Evolutionary conservation across 495 filamentous ascomycete species (phyloP), one percentile per base, ranked within the genome.

Genomic region (Xylaria sp.): DNA sequence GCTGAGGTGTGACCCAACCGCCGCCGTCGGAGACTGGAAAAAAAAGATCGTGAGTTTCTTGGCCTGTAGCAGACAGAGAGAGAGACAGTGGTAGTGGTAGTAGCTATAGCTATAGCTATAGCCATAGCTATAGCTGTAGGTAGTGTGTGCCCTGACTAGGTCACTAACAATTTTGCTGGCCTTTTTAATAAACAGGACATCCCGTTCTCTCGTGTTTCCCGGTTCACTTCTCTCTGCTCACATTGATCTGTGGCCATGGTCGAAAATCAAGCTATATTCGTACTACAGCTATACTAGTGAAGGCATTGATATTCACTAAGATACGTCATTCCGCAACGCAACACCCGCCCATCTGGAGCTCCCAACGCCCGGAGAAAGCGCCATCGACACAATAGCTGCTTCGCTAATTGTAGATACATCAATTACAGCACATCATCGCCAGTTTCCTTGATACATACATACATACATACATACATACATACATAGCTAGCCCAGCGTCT

Each of bases 11-110:
- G 46, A 35, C 14, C 43, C 29, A 64, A 52, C 52, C 66, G 67
- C 62, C 68, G 61, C 65, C 57, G 63, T 71, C 67, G 73, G 72
- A 68, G 72, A 46, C 50, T 19, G 48, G 46, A 69, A 72, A 69
- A 72, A 64, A 70, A 74, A 73, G 73, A 79, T 79, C 77, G 77
- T 79, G 77, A 79, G 77, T 75, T 78, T 78, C 48, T 75, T 67
- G 15, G 53, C 1, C 37, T 2, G 58, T 61, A 61, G 58, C 12
- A 26, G 24, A 24, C 12, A 14, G 11, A 1, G 3, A 46, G 37
- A 37, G 44, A 62, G 11, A n/a, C n/a, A n/a, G n/a, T n/a, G n/a
- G n/a, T n/a, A n/a, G n/a, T n/a, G n/a, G n/a, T n/a, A n/a, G n/a
- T n/a, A n/a, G n/a, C n/a, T n/a, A n/a, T n/a, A n/a, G n/a, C n/a